phyloP scores from a whole-genome alignment of 495 filamentous ascomycete genomes.

The Chaetomium tenue region DNA sequence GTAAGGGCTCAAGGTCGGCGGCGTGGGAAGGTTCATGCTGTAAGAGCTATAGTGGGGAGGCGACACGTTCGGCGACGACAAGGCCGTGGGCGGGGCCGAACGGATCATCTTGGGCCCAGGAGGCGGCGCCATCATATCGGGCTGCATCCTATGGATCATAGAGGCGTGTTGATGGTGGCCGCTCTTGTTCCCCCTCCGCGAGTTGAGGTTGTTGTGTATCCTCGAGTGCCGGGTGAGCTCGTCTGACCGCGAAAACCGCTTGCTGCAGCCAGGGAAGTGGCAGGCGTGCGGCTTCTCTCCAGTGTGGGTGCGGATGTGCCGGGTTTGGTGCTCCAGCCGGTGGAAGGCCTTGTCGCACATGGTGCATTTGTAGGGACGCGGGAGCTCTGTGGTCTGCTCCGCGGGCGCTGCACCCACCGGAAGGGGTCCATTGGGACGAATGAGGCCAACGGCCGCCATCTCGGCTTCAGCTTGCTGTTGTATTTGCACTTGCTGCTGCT shows the following conservation, averaged over 20 bases:
- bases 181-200: conserved; percentile 81
- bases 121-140: conserved; percentile 76
- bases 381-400: conserved; percentile 64
- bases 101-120: conserved; percentile 61
- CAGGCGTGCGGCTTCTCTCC: conserved; percentile 98
- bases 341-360: conserved; percentile 99
- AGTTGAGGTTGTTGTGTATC: conserved; percentile 99
- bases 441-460: conserved; percentile 68
- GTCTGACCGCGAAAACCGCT: conserved; percentile 95
- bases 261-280: conserved; percentile 91
- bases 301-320: conserved; percentile 96
- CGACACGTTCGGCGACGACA: conserved; percentile 92
- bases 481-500: conserved; percentile 36
- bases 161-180: conserved; percentile 49
- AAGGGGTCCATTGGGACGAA: conserved; percentile 68
- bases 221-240: conserved; percentile 95
- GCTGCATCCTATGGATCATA: conserved; percentile 42
- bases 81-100: conserved; percentile 85
- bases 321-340: conserved; percentile 94
- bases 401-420: conserved; percentile 53
- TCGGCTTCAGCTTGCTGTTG: conserved; percentile 40
- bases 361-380: conserved; percentile 96
- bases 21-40: conserved; percentile 59
- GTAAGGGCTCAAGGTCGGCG: conserved; percentile 62
- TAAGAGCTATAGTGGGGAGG: conserved; percentile 85